Evolutionary conservation across 2,329 filamentous ascomycete genomes (phyloP), one percentile per base, ranked within the genome.

Genomic region (Calonectria montana): DNA sequence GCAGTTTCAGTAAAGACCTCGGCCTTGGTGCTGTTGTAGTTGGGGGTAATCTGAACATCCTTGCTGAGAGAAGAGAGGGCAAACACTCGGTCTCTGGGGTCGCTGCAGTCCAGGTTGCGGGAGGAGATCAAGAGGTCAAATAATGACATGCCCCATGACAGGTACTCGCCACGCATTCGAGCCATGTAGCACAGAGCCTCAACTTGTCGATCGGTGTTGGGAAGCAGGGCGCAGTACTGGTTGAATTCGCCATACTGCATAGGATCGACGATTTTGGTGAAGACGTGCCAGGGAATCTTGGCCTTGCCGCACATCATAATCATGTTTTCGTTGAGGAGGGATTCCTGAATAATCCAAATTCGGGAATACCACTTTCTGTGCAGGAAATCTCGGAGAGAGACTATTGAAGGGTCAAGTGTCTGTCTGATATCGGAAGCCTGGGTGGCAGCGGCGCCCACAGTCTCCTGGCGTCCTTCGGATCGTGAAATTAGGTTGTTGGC

Each of bases 291-390:
- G 5, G 23, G 15, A 2, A 69, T 59, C 31, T 41, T 53, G 18
- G 45, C 48, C 13, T 35, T 47, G n/a, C 61, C 67, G 15, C 67
- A 69, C 67, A 69, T 65, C 47, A 69, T 65, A 12, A 69, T 65
- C 61, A 64, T 69, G 27, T 59, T 41, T 23, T 64, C 25, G 29
- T 64, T 64, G 9, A 57, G 41, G n/a, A 69, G 61, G 10, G 59
- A 69, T 27, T 69, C 67, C 31, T 69, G 67, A 10, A 69, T 45
- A 7, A 69, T 69, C 67, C 67, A 69, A 7, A 69, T 57, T 15
- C 67, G 21, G 27, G 67, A 55, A 10, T 65, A 69, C 67, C 67
- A 69, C 23, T 53, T 29, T 27, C 61, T 55, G 29, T 25, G 21
- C 25, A 69, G 39, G 35, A 69, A 64, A 8, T 64, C 67, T 48